phyloP scores from a whole-genome alignment of 495 filamentous ascomycete genomes.

The Sabuloglossum arenarium region DNA sequence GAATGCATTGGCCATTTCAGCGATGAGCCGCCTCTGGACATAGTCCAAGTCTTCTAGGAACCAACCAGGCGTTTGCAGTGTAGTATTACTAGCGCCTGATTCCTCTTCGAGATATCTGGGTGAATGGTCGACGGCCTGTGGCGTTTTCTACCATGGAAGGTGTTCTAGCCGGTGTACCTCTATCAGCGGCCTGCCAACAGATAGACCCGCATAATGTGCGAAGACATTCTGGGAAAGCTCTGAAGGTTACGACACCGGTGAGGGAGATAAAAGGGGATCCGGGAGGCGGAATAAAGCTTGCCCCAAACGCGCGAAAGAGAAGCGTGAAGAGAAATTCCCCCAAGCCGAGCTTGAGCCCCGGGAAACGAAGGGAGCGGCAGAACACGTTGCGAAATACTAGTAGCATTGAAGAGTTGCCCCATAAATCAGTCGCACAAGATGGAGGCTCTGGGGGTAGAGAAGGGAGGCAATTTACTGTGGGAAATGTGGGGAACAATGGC shows the following conservation, averaged over 20 bases:
- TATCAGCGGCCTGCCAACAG: not conserved
- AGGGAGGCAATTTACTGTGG: constrained; percentile 76
- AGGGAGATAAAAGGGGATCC: not conserved
- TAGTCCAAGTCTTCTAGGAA: not conserved
- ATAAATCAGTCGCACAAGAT: not conserved
- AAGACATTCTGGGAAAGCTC: not conserved
- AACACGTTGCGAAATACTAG: not conserved
- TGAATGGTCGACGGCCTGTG: not conserved
- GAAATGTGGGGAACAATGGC: constrained; percentile 84
- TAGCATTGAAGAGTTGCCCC: not conserved
- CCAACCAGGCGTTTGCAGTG: not conserved
- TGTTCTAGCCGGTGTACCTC: not conserved
- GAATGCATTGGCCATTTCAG: not conserved
- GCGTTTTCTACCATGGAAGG: not conserved
- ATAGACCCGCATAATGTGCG: not conserved
- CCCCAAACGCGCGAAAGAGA: not conserved
- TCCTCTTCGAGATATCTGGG: not conserved
- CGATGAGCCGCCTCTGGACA: not conserved
- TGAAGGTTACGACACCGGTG: not conserved
- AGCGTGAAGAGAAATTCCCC: not conserved
- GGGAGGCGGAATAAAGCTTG: not conserved
- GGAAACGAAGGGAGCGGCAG: constrained; percentile 2
- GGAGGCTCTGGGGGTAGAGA: constrained; percentile 14
- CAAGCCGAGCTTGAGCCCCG: not conserved
- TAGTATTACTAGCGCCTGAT: not conserved